Base-by-base conservation (phyloP, 495 filamentous ascomycete species). In the Pseudomonodictys pantanalensis region DNA sequence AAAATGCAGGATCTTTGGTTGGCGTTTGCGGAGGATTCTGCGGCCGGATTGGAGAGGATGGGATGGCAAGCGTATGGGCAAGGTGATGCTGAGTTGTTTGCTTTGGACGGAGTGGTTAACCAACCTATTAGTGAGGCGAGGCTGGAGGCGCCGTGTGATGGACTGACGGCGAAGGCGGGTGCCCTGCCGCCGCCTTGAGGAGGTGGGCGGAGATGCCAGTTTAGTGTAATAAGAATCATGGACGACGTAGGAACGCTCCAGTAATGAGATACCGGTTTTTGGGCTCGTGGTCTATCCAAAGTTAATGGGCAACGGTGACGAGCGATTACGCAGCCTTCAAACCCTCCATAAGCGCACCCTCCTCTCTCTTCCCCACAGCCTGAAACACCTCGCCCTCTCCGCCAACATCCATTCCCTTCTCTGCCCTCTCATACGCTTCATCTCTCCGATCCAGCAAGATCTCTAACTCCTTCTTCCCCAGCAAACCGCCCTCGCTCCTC, bases 401-500 rank as follows among this genome's bases (percentile, higher is more conserved):
- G 46, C 73, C 71, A 64, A 77, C 72, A 70, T 79, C 58, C 86
- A 77, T 17, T 82, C 91, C 73, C 78, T 86, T 58, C 72, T 91
- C 90, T 22, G 90, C 92, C 60, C 83, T 79, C 28, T 74, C 78
- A 76, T 93, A 98, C 0, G 93, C 93, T 65, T 90, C 89, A 50
- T 88, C 86, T 62, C 87, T 92, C 30, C 92, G 78, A 75, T 96
- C 92, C 54, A 87, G 88, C 61, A 97, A 68, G 3, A 90, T 82
- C 20, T 83, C 78, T 35, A 98, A 70, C 73, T 98, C 93, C 29
- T 79, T 74, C 45, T 95, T 80, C 22, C 82, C 89, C 35, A 98
- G 70, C 38, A 97, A 78, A 41, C 84, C 10, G 73, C 79, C 63
- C n/a, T 48, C 71, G n/a, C 58, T 62, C 6, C 77, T 81, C 35